A percentile compares a stretch with the other conserved stretches of the same genome.
These are phyloP conservation scores for Euphorbia peplus DNA, from an alignment of 345 rosid genomes.

Conservation along the genomic window DNA sequence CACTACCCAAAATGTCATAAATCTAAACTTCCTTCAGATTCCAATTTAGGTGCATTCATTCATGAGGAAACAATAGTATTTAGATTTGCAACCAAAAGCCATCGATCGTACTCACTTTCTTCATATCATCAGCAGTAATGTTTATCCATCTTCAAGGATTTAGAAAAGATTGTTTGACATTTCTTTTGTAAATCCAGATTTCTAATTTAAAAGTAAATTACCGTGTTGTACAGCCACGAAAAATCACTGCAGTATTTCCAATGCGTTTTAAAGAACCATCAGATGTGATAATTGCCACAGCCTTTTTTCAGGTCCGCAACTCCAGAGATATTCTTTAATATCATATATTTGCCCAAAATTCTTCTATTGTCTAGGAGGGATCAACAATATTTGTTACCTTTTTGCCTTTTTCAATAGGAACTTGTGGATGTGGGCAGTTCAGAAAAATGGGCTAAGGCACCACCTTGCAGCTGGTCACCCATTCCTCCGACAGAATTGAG, in stretches of 20 bases:
- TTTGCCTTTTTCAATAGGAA: conserved; percentile 46
- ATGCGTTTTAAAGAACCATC: conserved; percentile 79
- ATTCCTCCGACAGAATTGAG: conserved; percentile 82
- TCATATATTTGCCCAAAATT: neutral
- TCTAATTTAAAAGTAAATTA: conserved; percentile 1
- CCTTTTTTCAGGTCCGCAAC: conserved; percentile 72
- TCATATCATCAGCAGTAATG: neutral
- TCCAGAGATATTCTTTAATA: neutral
- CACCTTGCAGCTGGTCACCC: conserved; percentile 82
- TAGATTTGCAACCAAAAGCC: neutral
- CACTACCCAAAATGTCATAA: neutral
- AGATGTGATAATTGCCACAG: conserved; percentile 73
- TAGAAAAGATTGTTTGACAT: neutral
- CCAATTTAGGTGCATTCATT: neutral
- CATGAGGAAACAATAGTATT: neutral
- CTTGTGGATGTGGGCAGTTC: conserved; percentile 69
- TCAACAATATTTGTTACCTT: neutral
- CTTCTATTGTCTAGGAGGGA: conserved; percentile 1
- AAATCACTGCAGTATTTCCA: conserved; percentile 71
- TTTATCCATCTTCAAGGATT: neutral
- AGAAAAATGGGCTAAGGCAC: conserved; percentile 68
- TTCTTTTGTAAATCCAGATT: neutral
- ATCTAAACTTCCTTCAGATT: neutral
- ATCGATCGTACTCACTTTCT: neutral
- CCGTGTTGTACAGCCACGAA: conserved; percentile 42